Evolutionary conservation across 2,329 filamentous ascomycete species (phyloP).

Genomic region (Diaporthe humulicola): DNA sequence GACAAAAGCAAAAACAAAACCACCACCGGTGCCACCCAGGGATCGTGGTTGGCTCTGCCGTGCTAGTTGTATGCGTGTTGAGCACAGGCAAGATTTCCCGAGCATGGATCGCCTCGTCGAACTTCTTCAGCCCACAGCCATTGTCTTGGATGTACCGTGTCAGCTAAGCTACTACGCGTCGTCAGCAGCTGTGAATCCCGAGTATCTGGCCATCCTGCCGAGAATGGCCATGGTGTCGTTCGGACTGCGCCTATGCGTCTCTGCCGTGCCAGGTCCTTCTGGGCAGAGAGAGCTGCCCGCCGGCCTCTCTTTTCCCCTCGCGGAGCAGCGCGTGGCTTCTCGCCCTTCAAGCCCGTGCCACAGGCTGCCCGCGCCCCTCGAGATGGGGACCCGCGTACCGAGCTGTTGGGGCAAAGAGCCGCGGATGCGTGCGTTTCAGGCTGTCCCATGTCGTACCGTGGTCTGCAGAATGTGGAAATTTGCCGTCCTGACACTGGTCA

Average conservation of each 20-base stretch:
- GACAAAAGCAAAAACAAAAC: neutral
- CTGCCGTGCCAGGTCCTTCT: neutral
- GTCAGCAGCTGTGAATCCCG: conserved; percentile 26
- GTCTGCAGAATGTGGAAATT: conserved; percentile 35
- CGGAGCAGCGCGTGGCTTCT: conserved; percentile 17
- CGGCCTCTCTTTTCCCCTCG: neutral
- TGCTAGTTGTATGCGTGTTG: conserved; percentile 2
- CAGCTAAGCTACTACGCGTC: conserved; percentile 12
- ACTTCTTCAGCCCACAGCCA: conserved; percentile 3
- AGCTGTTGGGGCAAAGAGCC: conserved; percentile 17
- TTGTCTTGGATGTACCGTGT: conserved; percentile 13
- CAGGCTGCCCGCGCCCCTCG: conserved; percentile 7
- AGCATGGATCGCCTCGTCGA: conserved; percentile 6
- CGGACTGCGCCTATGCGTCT: conserved; percentile 3
- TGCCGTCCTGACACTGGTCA: conserved; percentile 27
- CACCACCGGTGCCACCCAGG: neutral
- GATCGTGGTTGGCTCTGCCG: neutral
- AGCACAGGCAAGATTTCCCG: conserved; percentile 14
- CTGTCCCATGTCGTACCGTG: conserved; percentile 35
- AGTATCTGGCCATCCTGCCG: neutral
- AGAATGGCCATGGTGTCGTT: neutral
- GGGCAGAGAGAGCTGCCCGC: conserved; percentile 9
- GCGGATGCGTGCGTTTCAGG: conserved; percentile 24
- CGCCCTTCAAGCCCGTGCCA: conserved; percentile 18
- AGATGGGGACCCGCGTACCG: conserved; percentile 8